Conservation (phyloP, 805 yeast species). For the Monosporozyma aerobia region DNA sequence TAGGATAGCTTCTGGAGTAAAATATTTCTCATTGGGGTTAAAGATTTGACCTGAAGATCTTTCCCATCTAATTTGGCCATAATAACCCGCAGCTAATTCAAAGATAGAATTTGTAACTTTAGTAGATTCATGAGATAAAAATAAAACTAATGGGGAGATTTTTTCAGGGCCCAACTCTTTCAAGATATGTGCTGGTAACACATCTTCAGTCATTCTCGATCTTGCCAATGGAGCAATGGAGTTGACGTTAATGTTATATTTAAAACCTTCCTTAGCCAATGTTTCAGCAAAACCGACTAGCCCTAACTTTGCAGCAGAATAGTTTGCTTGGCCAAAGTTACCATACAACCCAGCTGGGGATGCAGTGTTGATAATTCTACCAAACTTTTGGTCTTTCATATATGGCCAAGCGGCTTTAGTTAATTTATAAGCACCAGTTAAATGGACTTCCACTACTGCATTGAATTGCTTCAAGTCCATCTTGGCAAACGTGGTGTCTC, state of each 20-base stretch:
- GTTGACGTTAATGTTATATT: slow-evolving; percentile 74
- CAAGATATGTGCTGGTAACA: slow-evolving; percentile 78
- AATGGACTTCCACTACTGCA: slow-evolving; percentile 76
- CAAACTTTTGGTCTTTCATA: slow-evolving; percentile 74
- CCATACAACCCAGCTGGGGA: slow-evolving; percentile 97
- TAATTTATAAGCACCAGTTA: slow-evolving; percentile 79
- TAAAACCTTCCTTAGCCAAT: slow-evolving; percentile 86
- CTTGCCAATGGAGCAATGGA: slow-evolving; percentile 92
- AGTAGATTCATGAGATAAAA: slow-evolving; percentile 57
- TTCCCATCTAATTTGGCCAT: slow-evolving; percentile 90
- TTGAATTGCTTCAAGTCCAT: slow-evolving; percentile 76
- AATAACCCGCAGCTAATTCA: slow-evolving; percentile 93
- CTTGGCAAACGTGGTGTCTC: slow-evolving; percentile 80
- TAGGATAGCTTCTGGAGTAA: slow-evolving; percentile 80
- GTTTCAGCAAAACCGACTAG: slow-evolving; percentile 89
- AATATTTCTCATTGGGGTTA: slow-evolving; percentile 57
- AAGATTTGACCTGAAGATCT: slow-evolving; percentile 79
- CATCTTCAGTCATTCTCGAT: slow-evolving; percentile 89
- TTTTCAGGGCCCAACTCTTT: slow-evolving; percentile 77
- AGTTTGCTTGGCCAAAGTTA: slow-evolving; percentile 93
- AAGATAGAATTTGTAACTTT: slow-evolving; percentile 65
- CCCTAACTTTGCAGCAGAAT: slow-evolving; percentile 87
- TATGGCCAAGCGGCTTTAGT: slow-evolving; percentile 90
- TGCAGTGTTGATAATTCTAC: slow-evolving; percentile 86
- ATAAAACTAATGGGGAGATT: slow-evolving; percentile 85